Conservation (phyloP, 2,329 filamentous ascomycete genomes). For the Colletotrichum falcatum region DNA sequence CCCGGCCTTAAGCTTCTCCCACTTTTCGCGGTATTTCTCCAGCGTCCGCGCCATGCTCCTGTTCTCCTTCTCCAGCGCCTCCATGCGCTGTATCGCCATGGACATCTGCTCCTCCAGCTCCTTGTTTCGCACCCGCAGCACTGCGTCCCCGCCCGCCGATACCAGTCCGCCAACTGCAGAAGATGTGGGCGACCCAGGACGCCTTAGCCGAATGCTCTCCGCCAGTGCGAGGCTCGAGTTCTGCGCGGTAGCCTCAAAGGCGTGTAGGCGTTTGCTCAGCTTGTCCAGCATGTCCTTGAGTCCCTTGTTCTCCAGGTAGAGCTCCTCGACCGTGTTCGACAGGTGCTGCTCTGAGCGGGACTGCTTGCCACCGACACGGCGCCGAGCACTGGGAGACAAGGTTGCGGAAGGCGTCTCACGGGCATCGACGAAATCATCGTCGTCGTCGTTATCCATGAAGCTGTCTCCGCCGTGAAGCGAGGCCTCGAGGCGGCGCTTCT, state of each 20-base stretch:
- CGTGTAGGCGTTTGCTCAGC: slow-evolving; percentile 86
- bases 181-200: slow-evolving; percentile 65
- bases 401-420: slow-evolving; percentile 69
- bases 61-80: slow-evolving; percentile 73
- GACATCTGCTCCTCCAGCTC: slow-evolving; percentile 77
- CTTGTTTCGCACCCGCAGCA: slow-evolving; percentile 62
- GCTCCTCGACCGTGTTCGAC: slow-evolving; percentile 84
- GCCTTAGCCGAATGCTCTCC: slow-evolving; percentile 79
- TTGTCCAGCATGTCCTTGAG: slow-evolving; percentile 89
- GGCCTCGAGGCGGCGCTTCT: slow-evolving; percentile 69
- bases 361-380: slow-evolving; percentile 53
- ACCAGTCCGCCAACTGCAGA: slow-evolving; percentile 41
- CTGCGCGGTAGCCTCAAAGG: slow-evolving; percentile 93
- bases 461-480: slow-evolving; percentile 59
- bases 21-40: slow-evolving; percentile 69
- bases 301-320: slow-evolving; percentile 88
- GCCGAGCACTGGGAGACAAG: slow-evolving; percentile 57
- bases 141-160: slow-evolving; percentile 48
- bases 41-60: slow-evolving; percentile 67
- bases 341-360: slow-evolving; percentile 56
- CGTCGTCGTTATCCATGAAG: slow-evolving; percentile 72
- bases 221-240: slow-evolving; percentile 87
- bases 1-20: slow-evolving; percentile 71
- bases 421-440: slow-evolving; percentile 93
- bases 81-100: slow-evolving; percentile 69